Evolutionary conservation across 2,329 filamentous ascomycete species (phyloP).

Genomic region (Zelopaecilomyces penicillatus): DNA sequence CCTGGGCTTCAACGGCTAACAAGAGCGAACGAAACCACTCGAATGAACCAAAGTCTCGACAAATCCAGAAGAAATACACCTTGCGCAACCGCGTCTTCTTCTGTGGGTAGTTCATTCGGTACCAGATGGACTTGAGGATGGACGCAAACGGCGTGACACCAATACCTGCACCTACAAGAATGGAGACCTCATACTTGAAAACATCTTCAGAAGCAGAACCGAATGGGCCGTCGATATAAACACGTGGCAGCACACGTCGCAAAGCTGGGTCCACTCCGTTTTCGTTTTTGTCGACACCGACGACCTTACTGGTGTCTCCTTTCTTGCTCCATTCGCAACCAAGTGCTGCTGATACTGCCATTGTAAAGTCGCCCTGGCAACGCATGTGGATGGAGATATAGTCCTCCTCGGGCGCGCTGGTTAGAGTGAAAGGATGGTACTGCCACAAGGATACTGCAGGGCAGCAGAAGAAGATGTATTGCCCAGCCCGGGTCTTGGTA

Average conservation of each 20-base stretch:
- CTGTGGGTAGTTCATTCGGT: slow-evolving; percentile 81
- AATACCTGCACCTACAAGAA: slow-evolving; percentile 76
- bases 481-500: slow-evolving; percentile 71
- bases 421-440: slow-evolving; percentile 81
- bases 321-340: slow-evolving; percentile 64
- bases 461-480: slow-evolving; percentile 86
- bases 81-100: slow-evolving; percentile 72
- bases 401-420: slow-evolving; percentile 80
- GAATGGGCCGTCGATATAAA: slow-evolving; percentile 80
- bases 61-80: slow-evolving; percentile 92
- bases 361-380: slow-evolving; percentile 76
- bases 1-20: slow-evolving; percentile 77
- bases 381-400: slow-evolving; percentile 84
- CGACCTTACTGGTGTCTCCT: slow-evolving; percentile 53
- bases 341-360: slow-evolving; percentile 56
- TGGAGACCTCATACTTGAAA: slow-evolving; percentile 76
- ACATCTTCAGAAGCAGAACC: slow-evolving; percentile 82
- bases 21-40: slow-evolving; percentile 85
- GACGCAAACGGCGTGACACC: slow-evolving; percentile 82
- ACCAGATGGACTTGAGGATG: slow-evolving; percentile 88
- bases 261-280: slow-evolving; percentile 59
- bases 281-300: slow-evolving; percentile 54
- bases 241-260: slow-evolving; percentile 63
- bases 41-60: slow-evolving; percentile 78
- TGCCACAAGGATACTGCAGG: slow-evolving; percentile 82